A percentile compares a stretch with the other conserved stretches of the same genome.
Evolutionary conservation across 2,329 filamentous ascomycete species (phyloP).

Genomic region (Fusarium sororula): DNA sequence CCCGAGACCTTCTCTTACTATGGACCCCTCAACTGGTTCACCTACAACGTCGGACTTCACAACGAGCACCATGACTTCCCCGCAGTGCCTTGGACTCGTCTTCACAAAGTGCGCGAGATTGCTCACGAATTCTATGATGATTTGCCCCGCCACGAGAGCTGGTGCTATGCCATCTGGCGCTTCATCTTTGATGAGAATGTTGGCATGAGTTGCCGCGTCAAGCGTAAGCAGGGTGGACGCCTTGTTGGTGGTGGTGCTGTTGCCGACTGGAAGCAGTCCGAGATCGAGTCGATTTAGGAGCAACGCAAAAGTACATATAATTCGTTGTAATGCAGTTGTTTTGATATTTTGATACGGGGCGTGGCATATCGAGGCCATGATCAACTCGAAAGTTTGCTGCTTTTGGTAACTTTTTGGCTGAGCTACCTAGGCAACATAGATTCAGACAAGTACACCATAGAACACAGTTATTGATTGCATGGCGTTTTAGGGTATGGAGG

Average conservation of each 20-base stretch:
- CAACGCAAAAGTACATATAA: background rate
- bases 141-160: slow-evolving; percentile 87
- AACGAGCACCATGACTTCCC: slow-evolving; percentile 99
- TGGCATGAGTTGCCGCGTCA: slow-evolving; percentile 90
- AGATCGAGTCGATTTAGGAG: slow-evolving; percentile 68
- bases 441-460: background rate
- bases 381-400: background rate
- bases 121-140: slow-evolving; percentile 92
- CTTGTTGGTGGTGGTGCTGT: slow-evolving; percentile 61
- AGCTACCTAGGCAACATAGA: background rate
- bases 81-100: slow-evolving; percentile 90
- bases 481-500: slow-evolving; percentile 27
- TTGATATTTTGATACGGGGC: background rate
- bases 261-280: slow-evolving; percentile 70
- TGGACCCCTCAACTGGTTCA: slow-evolving; percentile 87
- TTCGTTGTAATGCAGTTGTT: slow-evolving; percentile 1
- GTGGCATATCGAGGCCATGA: background rate
- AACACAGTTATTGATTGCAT: slow-evolving; percentile 13
- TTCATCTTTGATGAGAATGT: slow-evolving; percentile 93
- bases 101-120: slow-evolving; percentile 79
- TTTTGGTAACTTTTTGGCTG: background rate
- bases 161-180: slow-evolving; percentile 93
- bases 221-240: slow-evolving; percentile 81
- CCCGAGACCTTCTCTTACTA: slow-evolving; percentile 99
- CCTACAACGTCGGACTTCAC: slow-evolving; percentile 97